These are phyloP conservation scores for barrel medic (Medicago truncatula) DNA, from an alignment of 306 rosid genomes.

Conservation along the genomic window DNA sequence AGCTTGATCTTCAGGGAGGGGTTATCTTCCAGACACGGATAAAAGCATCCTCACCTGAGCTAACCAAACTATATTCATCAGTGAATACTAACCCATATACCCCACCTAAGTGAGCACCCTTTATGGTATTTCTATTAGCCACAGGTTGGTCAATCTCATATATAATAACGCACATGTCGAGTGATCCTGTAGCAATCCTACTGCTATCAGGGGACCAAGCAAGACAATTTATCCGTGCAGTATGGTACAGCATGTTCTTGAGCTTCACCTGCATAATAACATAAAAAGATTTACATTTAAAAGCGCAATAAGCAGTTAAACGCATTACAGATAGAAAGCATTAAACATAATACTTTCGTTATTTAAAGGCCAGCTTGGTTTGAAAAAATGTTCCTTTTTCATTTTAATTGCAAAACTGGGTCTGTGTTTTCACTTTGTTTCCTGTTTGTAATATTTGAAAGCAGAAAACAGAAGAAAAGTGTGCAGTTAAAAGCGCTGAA, in stretches of 20 bases:
- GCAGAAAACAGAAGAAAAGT: background rate
- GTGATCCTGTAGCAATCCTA: slow-evolving; percentile 92
- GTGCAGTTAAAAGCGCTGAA: background rate
- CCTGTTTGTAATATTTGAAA: background rate
- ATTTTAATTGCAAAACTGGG: background rate
- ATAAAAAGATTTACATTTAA: slow-evolving; percentile 29
- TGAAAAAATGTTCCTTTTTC: background rate
- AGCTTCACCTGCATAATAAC: slow-evolving; percentile 72
- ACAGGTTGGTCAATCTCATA: slow-evolving; percentile 89
- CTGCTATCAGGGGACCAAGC: slow-evolving; percentile 93
- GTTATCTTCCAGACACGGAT: slow-evolving; percentile 88
- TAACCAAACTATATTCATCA: slow-evolving; percentile 72
- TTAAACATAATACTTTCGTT: slow-evolving; percentile 22
- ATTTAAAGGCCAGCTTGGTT: background rate
- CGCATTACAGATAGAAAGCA: slow-evolving; percentile 9
- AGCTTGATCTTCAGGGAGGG: slow-evolving; percentile 56
- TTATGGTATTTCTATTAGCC: slow-evolving; percentile 75
- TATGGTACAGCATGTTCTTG: slow-evolving; percentile 92
- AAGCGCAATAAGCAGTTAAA: slow-evolving; percentile 12
- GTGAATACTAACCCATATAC: slow-evolving; percentile 92
- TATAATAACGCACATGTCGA: slow-evolving; percentile 78
- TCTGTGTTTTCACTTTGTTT: background rate
- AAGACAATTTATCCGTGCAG: slow-evolving; percentile 92
- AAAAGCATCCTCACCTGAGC: slow-evolving; percentile 99
- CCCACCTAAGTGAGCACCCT: slow-evolving; percentile 95